Base-by-base conservation (phyloP, 768 basidiomycete species). In the Tylopilus vinaceipallidus region DNA sequence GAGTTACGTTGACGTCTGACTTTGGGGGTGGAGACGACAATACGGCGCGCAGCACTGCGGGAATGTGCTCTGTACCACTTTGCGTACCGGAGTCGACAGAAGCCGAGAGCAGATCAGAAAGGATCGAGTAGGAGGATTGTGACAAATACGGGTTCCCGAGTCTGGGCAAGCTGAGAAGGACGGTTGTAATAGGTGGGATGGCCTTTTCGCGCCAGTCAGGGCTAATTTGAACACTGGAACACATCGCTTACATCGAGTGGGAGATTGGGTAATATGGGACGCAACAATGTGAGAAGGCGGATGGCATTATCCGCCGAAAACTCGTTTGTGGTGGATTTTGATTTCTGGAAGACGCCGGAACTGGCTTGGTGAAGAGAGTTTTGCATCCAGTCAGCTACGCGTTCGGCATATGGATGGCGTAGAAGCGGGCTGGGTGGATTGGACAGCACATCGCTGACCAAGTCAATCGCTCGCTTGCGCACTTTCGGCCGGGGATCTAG, bases 401-500 rank as follows among this genome's bases (percentile, higher is more conserved):
- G 76, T 33, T 86, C 80, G 0, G 91, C 78, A 64, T 97, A 99
- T 0, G 97, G 95, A 71, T 99, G 97, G 20, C 77, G 69, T 6
- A 81, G 59, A 32, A 88, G 75, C 0, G 95, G 95, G 4, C 83
- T 75, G 3, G 91, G 89, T 9, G 94, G 92, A 22, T 75, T 75
- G 14, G 78, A 75, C 30, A 99, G 74, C 4, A 93, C 76, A 57
- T 90, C 87, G 59, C 78, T 80, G 27, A 99, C 79, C 17, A 88
- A 80, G 61, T 98, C 95, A 39, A 86, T 85, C 20, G 95, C 94
- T 63, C 86, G 83, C 68, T 81, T 94, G 48, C 97, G 83, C 45
- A 99, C 93, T 73, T 98, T 98, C 17, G 97, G 97, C 43, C 97
- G 75, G 4, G 85, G 79, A 71, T 99, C 97, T 37, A 92, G 75